These are phyloP conservation scores for Linnemannia exigua DNA, from an alignment of 192 early-diverging fungal species.

Conservation along the genomic window DNA sequence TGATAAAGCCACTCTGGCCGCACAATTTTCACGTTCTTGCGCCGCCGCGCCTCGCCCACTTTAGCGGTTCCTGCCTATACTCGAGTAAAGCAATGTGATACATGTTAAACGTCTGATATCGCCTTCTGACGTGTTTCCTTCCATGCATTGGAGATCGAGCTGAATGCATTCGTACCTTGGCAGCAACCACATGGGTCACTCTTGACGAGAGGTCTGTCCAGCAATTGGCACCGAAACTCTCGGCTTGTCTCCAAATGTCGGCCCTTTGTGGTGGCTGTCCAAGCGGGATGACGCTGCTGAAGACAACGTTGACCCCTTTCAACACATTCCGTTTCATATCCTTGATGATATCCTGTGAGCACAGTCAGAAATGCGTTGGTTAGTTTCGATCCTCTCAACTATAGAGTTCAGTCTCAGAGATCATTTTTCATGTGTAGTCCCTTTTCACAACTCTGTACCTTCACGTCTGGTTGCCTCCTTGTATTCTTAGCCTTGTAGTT, in stretches of 20 bases:
- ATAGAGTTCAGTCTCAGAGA: not conserved
- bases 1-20: conserved; percentile 80
- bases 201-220: conserved; percentile 66
- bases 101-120: not conserved
- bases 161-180: conserved; percentile 69
- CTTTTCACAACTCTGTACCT: conserved; percentile 24
- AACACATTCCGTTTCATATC: conserved; percentile 75
- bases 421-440: not conserved
- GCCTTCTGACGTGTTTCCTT: not conserved
- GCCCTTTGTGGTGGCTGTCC: conserved; percentile 70
- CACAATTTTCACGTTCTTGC: conserved; percentile 62
- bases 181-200: conserved; percentile 93
- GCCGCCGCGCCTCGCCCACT: conserved; percentile 74
- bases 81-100: not conserved
- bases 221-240: conserved; percentile 87
- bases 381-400: not conserved
- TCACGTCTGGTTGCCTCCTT: conserved; percentile 55
- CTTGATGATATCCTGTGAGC: conserved; percentile 66
- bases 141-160: not conserved
- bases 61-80: conserved; percentile 79
- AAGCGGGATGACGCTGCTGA: conserved; percentile 87
- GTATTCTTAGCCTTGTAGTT: not conserved
- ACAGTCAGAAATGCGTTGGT: not conserved
- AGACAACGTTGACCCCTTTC: conserved; percentile 77
- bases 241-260: conserved; percentile 87